These are phyloP conservation scores for Eimeria tenella DNA, from an alignment of 169 alveolate genomes.

Conservation along the genomic window DNA sequence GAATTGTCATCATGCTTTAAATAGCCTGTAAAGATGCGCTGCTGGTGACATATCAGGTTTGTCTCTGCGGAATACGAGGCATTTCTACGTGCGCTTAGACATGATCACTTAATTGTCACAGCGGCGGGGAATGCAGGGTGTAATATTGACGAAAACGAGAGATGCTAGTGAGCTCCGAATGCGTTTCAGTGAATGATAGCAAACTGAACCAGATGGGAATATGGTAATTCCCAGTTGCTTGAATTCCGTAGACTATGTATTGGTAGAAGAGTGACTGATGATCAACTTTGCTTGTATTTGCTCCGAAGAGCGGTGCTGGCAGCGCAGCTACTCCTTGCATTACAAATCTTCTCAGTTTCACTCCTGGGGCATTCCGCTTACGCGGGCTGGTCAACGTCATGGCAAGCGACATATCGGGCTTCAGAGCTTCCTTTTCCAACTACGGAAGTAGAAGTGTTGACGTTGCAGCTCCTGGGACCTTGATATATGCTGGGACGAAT, in stretches of 20 bases:
- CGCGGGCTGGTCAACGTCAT: conserved; percentile 74
- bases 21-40: neutral
- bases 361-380: conserved; percentile 77
- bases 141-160: conserved; percentile 68
- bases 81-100: conserved; percentile 57
- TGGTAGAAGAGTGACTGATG: too few relatives aligned
- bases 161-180: conserved; percentile 54
- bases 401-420: conserved; percentile 76
- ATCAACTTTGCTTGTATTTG: too few relatives aligned
- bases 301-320: too few relatives aligned
- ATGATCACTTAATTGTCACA: conserved; percentile 72
- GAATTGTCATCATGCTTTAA: neutral
- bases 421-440: conserved; percentile 76
- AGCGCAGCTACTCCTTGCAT: neutral
- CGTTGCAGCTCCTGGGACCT: conserved; percentile 80
- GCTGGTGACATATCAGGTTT: neutral
- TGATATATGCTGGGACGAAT: conserved; percentile 78
- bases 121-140: conserved; percentile 81
- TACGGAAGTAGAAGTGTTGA: conserved; percentile 79
- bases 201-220: too few relatives aligned
- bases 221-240: too few relatives aligned
- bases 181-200: too few relatives aligned
- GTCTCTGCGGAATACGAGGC: conserved; percentile 76
- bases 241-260: too few relatives aligned
- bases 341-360: conserved; percentile 11